These are phyloP conservation scores for Nicotiana obtusifolia DNA, from an alignment of 257 asterid genomes.

Conservation along the genomic window DNA sequence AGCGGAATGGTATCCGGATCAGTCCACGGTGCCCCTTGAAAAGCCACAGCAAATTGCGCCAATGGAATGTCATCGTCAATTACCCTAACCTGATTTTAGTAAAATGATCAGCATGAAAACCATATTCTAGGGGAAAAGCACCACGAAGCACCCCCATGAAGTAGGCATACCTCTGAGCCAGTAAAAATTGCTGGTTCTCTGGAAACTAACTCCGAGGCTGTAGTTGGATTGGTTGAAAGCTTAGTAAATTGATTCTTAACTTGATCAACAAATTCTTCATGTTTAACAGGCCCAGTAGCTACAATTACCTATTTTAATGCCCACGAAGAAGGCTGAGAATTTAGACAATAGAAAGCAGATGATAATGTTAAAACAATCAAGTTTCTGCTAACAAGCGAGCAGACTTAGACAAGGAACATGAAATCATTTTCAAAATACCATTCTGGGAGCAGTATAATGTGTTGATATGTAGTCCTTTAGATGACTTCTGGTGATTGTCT, in stretches of 20 bases:
- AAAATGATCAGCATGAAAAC: constrained; percentile 9
- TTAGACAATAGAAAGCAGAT: neutral
- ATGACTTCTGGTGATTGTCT: constrained; percentile 44
- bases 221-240: constrained; percentile 48
- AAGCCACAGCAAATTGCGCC: constrained; percentile 83
- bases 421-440: constrained; percentile 32
- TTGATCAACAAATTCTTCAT: constrained; percentile 76
- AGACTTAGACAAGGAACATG: neutral
- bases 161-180: constrained; percentile 71
- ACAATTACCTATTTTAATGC: constrained; percentile 49
- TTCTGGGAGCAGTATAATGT: constrained; percentile 79
- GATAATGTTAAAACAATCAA: neutral
- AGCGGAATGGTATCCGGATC: constrained; percentile 84
- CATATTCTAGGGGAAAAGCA: neutral
- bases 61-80: constrained; percentile 69
- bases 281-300: constrained; percentile 83
- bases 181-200: constrained; percentile 73
- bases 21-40: constrained; percentile 93
- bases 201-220: constrained; percentile 58
- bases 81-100: constrained; percentile 54
- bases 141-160: constrained; percentile 13
- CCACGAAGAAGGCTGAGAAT: neutral
- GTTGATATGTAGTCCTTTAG: constrained; percentile 54
- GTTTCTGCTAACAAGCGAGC: neutral
- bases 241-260: constrained; percentile 60